phyloP scores from a whole-genome alignment of 345 rosid genomes.

The Eucalyptus leucophloia region DNA sequence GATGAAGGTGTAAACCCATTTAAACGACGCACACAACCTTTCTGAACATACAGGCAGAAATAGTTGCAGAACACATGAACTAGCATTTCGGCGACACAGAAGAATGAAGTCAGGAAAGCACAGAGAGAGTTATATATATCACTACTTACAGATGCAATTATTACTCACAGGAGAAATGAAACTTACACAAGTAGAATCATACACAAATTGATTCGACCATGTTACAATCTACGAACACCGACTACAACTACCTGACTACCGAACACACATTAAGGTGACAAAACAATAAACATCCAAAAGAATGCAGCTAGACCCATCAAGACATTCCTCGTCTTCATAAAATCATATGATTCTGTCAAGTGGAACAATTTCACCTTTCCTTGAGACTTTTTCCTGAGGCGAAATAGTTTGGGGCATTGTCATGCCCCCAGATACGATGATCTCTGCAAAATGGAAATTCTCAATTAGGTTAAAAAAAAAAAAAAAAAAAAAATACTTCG shows the following conservation, averaged over 20 bases:
- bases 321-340: not conserved
- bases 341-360: constrained; percentile 11
- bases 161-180: not conserved
- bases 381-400: constrained; percentile 25
- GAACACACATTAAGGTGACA: not conserved
- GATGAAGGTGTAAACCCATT: not conserved
- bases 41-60: not conserved
- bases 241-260: not conserved
- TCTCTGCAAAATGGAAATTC: constrained; percentile 24
- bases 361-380: constrained; percentile 28
- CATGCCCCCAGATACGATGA: constrained; percentile 63
- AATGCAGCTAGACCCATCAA: not conserved
- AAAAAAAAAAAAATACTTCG: not conserved
- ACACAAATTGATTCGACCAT: not conserved
- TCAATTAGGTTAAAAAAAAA: not conserved
- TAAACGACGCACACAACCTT: not conserved
- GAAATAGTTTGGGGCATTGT: constrained; percentile 58
- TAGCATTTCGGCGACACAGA: not conserved
- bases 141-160: not conserved
- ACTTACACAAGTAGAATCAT: not conserved
- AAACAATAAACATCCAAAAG: not conserved
- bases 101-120: not conserved
- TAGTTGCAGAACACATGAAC: not conserved
- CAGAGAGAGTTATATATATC: not conserved
- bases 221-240: not conserved